Evolutionary conservation across 805 yeast species (phyloP), one percentile per base, ranked within the genome.

Genomic region (Zygosaccharomyces lentus): DNA sequence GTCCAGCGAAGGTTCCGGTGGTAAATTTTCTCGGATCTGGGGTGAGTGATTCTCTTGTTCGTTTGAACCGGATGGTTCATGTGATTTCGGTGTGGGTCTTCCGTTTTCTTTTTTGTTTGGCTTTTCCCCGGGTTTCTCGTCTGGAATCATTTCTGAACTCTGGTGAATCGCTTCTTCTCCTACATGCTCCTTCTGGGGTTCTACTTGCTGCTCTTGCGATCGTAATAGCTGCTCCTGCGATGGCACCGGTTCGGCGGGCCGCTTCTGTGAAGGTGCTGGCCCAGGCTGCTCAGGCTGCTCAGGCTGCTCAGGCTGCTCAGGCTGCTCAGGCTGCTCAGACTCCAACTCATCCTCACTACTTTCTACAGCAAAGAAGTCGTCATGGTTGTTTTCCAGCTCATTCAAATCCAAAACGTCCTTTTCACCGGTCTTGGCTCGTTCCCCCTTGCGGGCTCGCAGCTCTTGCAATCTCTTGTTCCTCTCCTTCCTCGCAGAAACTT

Each of bases 391-490:
- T 26, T 58, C 58, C 25, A 37, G 9, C 13, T 37, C 41, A 15
- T 57, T 62, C 36, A 58, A 46, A 41, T 59, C 52, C 9, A 51
- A 45, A 52, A 61, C 57, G 41, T 58, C 64, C 32, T 49, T 45
- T 15, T 52, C 58, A 31, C 45, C 53, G 27, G 61, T 62, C 45
- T 55, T 62, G 45, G 46, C 50, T 40, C 51, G 63, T 53, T 62
- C 69, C 48, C 61, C 67, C 43, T 66, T 66, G 29, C 72, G 68
- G 1, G 49, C 45, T 25, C 57, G 56, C 40, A 75, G 47, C 5
- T 67, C 59, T 5, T 45, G 45, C 5, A 65, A 36, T 3, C 71
- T 67, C 40, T 48, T 54, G 27, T 59, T 59, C 49, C 63, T 64
- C 41, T 62, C 67, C 47, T 51, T 52, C 38, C 68, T 72, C 52